Evolutionary conservation across 108 stramenopile species (phyloP).

Genomic region (Cyclotella sp.): DNA sequence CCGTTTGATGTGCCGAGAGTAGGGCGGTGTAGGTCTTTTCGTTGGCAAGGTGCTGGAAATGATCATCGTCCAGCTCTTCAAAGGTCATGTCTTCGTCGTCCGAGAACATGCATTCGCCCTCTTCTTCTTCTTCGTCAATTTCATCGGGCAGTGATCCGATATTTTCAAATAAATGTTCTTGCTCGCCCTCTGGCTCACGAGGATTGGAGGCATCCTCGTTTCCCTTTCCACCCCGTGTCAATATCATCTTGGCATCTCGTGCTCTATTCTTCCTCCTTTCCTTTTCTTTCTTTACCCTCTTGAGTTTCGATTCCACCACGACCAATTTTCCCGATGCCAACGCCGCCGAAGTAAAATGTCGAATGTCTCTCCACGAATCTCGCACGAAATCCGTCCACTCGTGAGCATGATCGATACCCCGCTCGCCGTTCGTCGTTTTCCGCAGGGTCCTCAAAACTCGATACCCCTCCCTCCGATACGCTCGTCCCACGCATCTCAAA

Average conservation of each 20-base stretch:
- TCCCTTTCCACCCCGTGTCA: slow-evolving; percentile 9
- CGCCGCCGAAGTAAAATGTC: slow-evolving; percentile 58
- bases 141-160: slow-evolving; percentile 24
- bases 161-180: not conserved
- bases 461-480: slow-evolving; percentile 72
- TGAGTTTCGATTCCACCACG: slow-evolving; percentile 57
- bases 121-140: slow-evolving; percentile 27
- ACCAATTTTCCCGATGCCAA: slow-evolving; percentile 59
- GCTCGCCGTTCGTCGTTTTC: not conserved
- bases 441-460: slow-evolving; percentile 37
- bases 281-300: slow-evolving; percentile 31
- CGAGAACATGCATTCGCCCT: slow-evolving; percentile 9
- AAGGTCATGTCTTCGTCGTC: slow-evolving; percentile 22
- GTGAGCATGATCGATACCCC: slow-evolving; percentile 15
- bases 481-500: slow-evolving; percentile 80
- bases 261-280: slow-evolving; percentile 6
- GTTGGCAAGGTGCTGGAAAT: slow-evolving; percentile 49
- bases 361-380: slow-evolving; percentile 58
- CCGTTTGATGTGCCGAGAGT: slow-evolving; percentile 71
- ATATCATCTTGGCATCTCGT: slow-evolving; percentile 3
- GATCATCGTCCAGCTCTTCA: slow-evolving; percentile 47
- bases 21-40: slow-evolving; percentile 64
- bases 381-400: slow-evolving; percentile 41
- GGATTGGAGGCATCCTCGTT: not conserved
- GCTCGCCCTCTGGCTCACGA: not conserved